phyloP scores from a whole-genome alignment of 129 eudicot genomes.

The Saposhnikovia divaricata region DNA sequence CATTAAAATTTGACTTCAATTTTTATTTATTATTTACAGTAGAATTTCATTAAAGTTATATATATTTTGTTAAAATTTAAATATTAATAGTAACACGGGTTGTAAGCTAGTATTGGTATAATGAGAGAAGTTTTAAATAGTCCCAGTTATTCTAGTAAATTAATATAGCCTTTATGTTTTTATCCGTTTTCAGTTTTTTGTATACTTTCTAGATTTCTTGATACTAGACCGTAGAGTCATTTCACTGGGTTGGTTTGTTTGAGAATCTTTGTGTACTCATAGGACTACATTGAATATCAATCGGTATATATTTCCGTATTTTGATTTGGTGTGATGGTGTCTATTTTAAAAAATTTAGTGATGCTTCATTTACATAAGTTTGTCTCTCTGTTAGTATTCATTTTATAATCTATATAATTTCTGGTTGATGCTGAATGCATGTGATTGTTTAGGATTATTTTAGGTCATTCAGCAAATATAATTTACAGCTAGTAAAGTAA shows the following conservation, averaged over 20 bases:
- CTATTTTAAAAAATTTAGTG: neutral
- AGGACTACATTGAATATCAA: neutral
- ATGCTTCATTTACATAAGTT: neutral
- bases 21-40: too few relatives aligned
- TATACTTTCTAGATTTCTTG: neutral
- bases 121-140: neutral
- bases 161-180: neutral
- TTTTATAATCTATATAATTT: too few relatives aligned
- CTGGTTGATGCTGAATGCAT: neutral
- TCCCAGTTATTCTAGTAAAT: neutral
- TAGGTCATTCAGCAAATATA: neutral
- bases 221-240: neutral
- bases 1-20: too few relatives aligned
- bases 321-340: too few relatives aligned
- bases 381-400: neutral
- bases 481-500: too few relatives aligned
- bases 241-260: neutral
- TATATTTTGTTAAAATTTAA: too few relatives aligned
- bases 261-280: neutral
- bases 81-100: too few relatives aligned
- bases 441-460: too few relatives aligned
- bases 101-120: neutral
- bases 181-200: too few relatives aligned
- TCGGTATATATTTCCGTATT: neutral
- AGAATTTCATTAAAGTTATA: too few relatives aligned